Percentiles rank a stretch among this genome's conserved stretches.
These are phyloP conservation scores for Emericellopsis cladophorae DNA, from an alignment of 2,329 filamentous ascomycete genomes.

Conservation along the genomic window DNA sequence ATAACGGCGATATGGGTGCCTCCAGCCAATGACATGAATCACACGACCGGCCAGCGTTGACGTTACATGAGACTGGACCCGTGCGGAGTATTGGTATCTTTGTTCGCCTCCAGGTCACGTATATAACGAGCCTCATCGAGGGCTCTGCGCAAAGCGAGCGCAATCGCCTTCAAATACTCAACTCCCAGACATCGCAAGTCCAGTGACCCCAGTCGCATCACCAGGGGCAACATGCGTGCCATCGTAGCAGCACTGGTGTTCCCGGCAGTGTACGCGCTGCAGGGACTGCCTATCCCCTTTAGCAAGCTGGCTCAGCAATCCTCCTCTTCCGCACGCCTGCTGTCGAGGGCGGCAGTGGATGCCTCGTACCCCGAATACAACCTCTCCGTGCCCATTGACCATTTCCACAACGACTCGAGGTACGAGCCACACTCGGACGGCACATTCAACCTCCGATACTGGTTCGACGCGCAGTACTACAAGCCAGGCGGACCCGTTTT, in stretches of 20 bases:
- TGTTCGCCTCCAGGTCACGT: neutral
- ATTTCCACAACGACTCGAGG: conserved; percentile 67
- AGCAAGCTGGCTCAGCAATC: conserved; percentile 1
- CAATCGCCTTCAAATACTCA: neutral
- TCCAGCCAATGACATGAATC: neutral
- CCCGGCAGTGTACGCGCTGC: neutral
- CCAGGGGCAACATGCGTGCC: neutral
- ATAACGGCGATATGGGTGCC: neutral
- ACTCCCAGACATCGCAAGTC: neutral
- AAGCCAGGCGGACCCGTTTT: conserved; percentile 69
- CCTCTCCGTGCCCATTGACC: conserved; percentile 50
- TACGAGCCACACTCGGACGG: conserved; percentile 67
- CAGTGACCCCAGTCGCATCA: neutral
- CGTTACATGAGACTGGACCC: neutral
- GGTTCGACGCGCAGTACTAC: conserved; percentile 70
- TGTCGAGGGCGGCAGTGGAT: no score
- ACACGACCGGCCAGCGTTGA: neutral
- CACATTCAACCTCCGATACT: conserved; percentile 64
- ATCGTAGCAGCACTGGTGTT: neutral
- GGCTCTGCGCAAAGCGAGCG: neutral
- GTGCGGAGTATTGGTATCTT: neutral
- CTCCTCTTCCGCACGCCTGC: no score
- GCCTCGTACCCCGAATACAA: conserved; percentile 8
- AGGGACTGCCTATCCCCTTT: neutral
- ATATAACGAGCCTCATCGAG: neutral